Evolutionary conservation across 2,329 filamentous ascomycete species (phyloP).

Genomic region (Fusarium paranaense): DNA sequence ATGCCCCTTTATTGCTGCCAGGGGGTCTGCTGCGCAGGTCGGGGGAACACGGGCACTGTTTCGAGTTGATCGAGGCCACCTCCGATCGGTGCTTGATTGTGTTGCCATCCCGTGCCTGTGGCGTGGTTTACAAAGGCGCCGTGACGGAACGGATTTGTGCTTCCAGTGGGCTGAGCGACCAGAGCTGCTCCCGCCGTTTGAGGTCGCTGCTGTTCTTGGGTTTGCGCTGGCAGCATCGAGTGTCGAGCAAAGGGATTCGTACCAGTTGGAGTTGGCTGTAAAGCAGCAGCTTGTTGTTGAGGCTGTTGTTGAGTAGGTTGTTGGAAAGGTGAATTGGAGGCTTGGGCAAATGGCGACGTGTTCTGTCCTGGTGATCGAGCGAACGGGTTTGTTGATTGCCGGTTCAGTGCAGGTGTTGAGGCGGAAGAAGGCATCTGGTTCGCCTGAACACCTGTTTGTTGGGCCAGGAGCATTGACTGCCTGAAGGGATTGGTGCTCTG

Average conservation of each 20-base stretch:
- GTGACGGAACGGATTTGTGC: slow-evolving; percentile 95
- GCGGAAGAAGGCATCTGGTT: slow-evolving; percentile 55
- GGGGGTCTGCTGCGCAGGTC: slow-evolving; percentile 74
- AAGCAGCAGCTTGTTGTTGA: slow-evolving; percentile 52
- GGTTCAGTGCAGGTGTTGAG: slow-evolving; percentile 57
- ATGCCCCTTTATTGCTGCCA: slow-evolving; percentile 64
- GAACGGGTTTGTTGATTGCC: slow-evolving; percentile 88
- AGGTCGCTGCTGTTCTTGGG: slow-evolving; percentile 56
- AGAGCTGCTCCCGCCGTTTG: slow-evolving; percentile 64
- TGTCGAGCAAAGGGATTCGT: slow-evolving; percentile 70
- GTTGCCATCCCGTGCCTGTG: slow-evolving; percentile 91
- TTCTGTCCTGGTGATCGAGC: slow-evolving; percentile 71
- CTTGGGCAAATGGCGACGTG: slow-evolving; percentile 49
- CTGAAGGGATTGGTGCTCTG: slow-evolving; percentile 89
- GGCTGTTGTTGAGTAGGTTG: slow-evolving; percentile 47
- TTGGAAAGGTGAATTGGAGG: slow-evolving; percentile 58
- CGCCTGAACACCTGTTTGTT: slow-evolving; percentile 61
- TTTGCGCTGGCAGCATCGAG: slow-evolving; percentile 46
- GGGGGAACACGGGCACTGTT: slow-evolving; percentile 87
- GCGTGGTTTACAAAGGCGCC: slow-evolving; percentile 89
- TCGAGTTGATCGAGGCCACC: slow-evolving; percentile 82
- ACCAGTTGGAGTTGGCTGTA: slow-evolving; percentile 64
- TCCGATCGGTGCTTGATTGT: slow-evolving; percentile 81
- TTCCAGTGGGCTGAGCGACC: slow-evolving; percentile 83
- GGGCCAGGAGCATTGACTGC: slow-evolving; percentile 82